Conservation (phyloP, 305 asterid genomes). For the Fraxinus sp. region DNA sequence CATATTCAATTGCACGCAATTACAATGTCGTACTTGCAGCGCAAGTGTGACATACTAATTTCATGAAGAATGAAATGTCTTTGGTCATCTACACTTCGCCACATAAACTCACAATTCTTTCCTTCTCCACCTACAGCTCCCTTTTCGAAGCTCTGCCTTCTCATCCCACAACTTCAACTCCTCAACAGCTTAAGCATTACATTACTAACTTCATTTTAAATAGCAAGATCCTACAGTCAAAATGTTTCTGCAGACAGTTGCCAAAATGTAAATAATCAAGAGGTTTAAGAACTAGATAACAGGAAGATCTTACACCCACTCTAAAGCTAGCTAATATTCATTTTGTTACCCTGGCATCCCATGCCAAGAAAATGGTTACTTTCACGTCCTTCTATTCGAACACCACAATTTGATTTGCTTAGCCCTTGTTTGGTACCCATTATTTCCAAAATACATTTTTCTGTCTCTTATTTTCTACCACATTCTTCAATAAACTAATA, state of each 20-base stretch:
- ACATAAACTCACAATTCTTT: background rate
- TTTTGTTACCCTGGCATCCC: background rate
- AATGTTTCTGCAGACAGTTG: background rate
- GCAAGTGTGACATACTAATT: background rate
- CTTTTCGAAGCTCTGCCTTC: background rate
- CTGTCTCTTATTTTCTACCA: too few species aligned
- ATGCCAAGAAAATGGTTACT: background rate
- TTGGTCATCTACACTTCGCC: background rate
- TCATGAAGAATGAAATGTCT: background rate
- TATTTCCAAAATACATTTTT: too few species aligned
- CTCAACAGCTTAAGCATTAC: background rate
- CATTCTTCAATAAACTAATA: too few species aligned
- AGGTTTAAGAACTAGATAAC: background rate
- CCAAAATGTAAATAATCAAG: background rate
- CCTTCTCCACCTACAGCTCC: conserved; percentile 1
- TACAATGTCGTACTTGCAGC: background rate
- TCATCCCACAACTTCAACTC: background rate
- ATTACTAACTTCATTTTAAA: background rate
- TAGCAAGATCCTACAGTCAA: background rate
- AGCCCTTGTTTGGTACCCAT: background rate
- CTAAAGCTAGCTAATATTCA: background rate
- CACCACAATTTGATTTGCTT: background rate
- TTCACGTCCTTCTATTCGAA: background rate
- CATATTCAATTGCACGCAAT: background rate
- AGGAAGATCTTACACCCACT: background rate